Conservation (phyloP, 345 rosid species). For the Lenwebbia sp. region DNA sequence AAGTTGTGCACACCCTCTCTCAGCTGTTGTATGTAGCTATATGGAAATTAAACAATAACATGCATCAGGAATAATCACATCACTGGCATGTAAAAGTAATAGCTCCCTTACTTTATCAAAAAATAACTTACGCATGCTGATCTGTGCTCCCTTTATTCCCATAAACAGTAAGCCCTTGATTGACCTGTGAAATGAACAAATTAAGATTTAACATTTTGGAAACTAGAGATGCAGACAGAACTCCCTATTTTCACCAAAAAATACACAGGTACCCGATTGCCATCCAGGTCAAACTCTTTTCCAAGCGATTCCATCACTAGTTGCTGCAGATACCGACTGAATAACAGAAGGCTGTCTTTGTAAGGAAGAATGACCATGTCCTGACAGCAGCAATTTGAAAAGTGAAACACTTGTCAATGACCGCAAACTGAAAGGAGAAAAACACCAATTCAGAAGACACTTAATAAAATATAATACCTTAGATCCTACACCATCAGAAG, state of each 20-base stretch:
- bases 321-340: conserved; percentile 94
- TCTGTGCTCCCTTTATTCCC: conserved; percentile 99
- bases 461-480: conserved; percentile 36
- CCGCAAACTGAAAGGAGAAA: not conserved
- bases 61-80: not conserved
- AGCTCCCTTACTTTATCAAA: not conserved
- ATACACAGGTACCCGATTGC: conserved; percentile 50
- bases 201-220: not conserved
- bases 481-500: conserved; percentile 81
- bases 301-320: conserved; percentile 99
- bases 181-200: conserved; percentile 49
- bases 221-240: not conserved
- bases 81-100: not conserved
- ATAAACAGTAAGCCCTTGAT: conserved; percentile 91
- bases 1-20: conserved; percentile 98
- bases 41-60: conserved; percentile 2
- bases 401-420: not conserved
- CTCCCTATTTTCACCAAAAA: not conserved
- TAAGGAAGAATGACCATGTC: conserved; percentile 99
- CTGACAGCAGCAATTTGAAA: conserved; percentile 27
- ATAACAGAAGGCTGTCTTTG: conserved; percentile 87
- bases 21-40: conserved; percentile 93
- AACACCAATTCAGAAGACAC: not conserved
- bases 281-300: conserved; percentile 93
- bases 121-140: conserved; percentile 90